Base-by-base conservation (phyloP, 2,329 filamentous ascomycete species). In the Ceratocystis alfenasii region DNA sequence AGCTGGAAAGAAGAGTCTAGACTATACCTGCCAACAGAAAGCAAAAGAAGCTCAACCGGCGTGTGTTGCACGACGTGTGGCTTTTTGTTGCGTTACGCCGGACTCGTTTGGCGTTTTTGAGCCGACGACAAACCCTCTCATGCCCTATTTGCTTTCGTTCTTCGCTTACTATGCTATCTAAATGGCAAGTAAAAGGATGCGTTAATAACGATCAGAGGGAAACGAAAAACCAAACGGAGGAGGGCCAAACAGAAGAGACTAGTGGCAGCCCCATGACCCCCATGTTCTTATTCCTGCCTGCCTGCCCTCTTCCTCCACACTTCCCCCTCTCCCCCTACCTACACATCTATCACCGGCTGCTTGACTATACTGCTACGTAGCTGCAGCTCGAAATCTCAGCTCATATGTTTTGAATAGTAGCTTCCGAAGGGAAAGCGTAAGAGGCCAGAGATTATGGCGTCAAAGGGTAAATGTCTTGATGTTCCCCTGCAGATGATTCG, bases 401-500 rank as follows among this genome's bases (percentile, higher is more conserved):
- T 48, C 12, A 20, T 12, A 17, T 48, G 45, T n/a, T 48, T 48
- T 17, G 45, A 48, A 50, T 22, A 22, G 7, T 20, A n/a, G 17
- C 46, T 50, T 4, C 22, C n/a, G 22, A 50, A 50, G 10, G 10
- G 22, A n/a, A n/a, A 50, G 17, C 17, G n/a, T 5, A 46, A 46
- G 17, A 46, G n/a, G n/a, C 45, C 15, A 46, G n/a, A 20, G 17
- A 46, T 20, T 17, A 46, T 17, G 15, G 45, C 15, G 0, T 17
- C 6, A 50, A 20, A 8, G 5, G 17, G 46, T n/a, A 50, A 50
- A 20, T 20, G 46, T 22, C 0, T 22, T 50, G 46, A 8, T 7
- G 45, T 48, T 48, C 46, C 46, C 46, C 46, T 50, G 46, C 46
- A 50, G 46, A 50, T 50, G 46, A 50, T 50, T 50, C 46, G 46